Evolutionary conservation across 2,329 filamentous ascomycete genomes (phyloP).

Genomic region (Chrysoporthe cubensis): DNA sequence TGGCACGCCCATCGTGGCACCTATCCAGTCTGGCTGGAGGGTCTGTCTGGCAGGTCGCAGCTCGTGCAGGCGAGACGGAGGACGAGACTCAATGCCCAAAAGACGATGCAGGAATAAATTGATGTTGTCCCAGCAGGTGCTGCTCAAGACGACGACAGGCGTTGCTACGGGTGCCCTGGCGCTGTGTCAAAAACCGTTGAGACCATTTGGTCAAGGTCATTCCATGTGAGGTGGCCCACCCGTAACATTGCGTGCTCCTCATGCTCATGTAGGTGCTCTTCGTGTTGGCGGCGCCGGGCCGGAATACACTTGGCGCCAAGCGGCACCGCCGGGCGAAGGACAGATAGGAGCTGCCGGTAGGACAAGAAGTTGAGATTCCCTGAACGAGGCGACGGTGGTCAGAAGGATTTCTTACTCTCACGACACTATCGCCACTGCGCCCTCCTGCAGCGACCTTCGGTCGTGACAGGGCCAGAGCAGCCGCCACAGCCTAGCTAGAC

Average conservation of each 20-base stretch:
- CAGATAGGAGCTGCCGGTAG: too few species aligned
- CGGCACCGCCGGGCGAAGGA: too few species aligned
- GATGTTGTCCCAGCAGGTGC: not conserved
- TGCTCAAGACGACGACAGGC: not conserved
- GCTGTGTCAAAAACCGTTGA: not conserved
- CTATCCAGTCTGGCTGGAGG: not conserved
- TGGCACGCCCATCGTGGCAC: not conserved
- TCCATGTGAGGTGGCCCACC: not conserved
- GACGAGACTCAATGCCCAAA: not conserved
- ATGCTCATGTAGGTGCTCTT: not conserved
- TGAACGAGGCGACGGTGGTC: too few species aligned
- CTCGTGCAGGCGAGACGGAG: not conserved
- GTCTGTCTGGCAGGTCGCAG: not conserved
- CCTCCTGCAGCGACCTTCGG: too few species aligned
- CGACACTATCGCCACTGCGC: too few species aligned
- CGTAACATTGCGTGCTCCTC: not conserved
- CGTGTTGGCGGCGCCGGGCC: too few species aligned
- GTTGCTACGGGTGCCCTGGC: not conserved
- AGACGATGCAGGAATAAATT: not conserved
- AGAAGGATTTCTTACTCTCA: too few species aligned
- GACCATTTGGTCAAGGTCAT: not conserved
- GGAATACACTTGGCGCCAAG: too few species aligned
- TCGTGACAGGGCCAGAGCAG: too few species aligned
- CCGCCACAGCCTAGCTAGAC: too few species aligned
- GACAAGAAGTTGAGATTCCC: too few species aligned